Evolutionary conservation across 345 rosid genomes (phyloP).

Genomic region (Camelina sativa): DNA sequence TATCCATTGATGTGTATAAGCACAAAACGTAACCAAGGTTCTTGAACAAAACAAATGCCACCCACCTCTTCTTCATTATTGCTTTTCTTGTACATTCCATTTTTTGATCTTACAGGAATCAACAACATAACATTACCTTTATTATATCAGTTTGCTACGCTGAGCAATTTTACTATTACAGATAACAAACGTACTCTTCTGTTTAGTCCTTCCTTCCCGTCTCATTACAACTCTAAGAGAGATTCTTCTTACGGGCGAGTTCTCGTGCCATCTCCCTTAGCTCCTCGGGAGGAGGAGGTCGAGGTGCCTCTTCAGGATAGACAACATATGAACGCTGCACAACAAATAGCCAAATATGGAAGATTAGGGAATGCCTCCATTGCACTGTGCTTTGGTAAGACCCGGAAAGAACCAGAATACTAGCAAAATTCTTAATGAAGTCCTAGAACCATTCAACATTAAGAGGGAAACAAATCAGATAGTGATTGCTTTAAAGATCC

Average conservation of each 20-base stretch:
- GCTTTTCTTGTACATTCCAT: constrained; percentile 8
- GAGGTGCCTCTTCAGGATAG: constrained; percentile 49
- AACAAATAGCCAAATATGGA: constrained; percentile 2
- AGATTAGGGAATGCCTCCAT: not conserved
- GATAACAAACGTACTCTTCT: not conserved
- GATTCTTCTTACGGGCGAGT: constrained; percentile 53
- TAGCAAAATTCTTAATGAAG: not conserved
- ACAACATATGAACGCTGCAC: constrained; percentile 51
- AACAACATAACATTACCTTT: constrained; percentile 23
- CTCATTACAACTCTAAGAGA: not conserved
- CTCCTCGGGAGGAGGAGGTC: constrained; percentile 61
- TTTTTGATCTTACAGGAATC: not conserved
- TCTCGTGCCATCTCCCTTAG: constrained; percentile 60
- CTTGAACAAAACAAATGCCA: not conserved
- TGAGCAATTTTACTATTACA: constrained; percentile 8
- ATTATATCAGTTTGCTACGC: not conserved
- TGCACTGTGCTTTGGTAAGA: not conserved
- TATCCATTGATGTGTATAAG: too few species aligned
- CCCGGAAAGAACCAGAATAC: not conserved
- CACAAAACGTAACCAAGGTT: not conserved
- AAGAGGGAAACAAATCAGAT: not conserved
- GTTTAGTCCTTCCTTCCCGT: not conserved
- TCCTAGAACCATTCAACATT: not conserved
- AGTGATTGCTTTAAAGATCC: not conserved
- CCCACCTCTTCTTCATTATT: not conserved